Percentiles rank a stretch among this genome's conserved stretches.
Conservation (phyloP, 441 rosid genomes). For the Gossypium davidsonii region DNA sequence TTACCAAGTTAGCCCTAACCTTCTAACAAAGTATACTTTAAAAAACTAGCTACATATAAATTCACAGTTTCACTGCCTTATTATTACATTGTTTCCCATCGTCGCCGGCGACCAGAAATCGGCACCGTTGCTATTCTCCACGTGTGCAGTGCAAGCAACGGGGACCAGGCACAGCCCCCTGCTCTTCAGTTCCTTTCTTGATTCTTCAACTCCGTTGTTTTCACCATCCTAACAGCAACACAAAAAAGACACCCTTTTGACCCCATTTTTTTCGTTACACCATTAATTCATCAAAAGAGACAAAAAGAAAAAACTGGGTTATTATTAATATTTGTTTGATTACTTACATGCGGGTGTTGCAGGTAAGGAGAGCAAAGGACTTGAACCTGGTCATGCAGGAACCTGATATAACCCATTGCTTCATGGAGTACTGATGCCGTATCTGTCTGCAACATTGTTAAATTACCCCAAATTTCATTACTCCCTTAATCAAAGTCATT, state of each 20-base stretch:
- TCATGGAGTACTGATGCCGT: constrained; percentile 89
- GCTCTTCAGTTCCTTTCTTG: constrained; percentile 47
- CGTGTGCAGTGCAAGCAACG: constrained; percentile 49
- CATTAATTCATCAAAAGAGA: neutral
- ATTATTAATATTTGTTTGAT: neutral
- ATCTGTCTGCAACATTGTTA: constrained; percentile 54
- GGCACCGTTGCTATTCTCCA: constrained; percentile 64
- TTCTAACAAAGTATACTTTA: neutral
- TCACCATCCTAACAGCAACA: constrained; percentile 25
- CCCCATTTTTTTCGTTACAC: neutral
- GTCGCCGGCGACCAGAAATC: constrained; percentile 84
- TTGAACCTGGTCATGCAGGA: constrained; percentile 86
- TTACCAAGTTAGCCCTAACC: neutral
- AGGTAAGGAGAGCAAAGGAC: constrained; percentile 79
- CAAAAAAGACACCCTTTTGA: neutral
- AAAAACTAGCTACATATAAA: neutral
- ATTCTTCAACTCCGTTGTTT: constrained; percentile 30
- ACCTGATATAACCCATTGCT: constrained; percentile 91
- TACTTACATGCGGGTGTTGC: constrained; percentile 47
- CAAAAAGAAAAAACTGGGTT: neutral
- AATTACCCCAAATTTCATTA: constrained; percentile 6
- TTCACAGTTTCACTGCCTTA: constrained; percentile 9
- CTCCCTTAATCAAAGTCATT: neutral
- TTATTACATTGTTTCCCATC: constrained; percentile 27
- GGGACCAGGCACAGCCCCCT: constrained; percentile 81